These are phyloP conservation scores for Xylaria sp. DNA, from an alignment of 2,329 filamentous ascomycete genomes.

Conservation along the genomic window DNA sequence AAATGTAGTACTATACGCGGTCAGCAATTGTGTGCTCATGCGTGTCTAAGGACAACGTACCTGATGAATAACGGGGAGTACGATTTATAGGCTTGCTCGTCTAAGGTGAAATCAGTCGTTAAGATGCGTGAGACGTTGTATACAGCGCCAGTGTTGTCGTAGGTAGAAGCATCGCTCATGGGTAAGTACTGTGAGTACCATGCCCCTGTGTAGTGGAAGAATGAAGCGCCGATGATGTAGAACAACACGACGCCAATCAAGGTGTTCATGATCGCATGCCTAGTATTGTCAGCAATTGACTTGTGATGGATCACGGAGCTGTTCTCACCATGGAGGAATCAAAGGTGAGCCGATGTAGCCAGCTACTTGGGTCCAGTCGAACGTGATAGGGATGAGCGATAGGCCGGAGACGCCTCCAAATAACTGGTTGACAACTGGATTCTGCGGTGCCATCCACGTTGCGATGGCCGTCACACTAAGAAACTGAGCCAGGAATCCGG, in stretches of 20 bases:
- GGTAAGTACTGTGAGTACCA: slow-evolving; percentile 63
- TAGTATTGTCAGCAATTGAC: slow-evolving; percentile 22
- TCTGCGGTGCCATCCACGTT: slow-evolving; percentile 68
- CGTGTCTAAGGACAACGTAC: slow-evolving; percentile 26
- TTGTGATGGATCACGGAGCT: background rate
- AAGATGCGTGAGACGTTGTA: slow-evolving; percentile 64
- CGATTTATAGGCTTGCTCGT: slow-evolving; percentile 57
- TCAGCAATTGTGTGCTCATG: slow-evolving; percentile 3
- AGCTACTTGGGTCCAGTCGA: slow-evolving; percentile 70
- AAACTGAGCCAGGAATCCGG: slow-evolving; percentile 63
- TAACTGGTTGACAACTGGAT: slow-evolving; percentile 62
- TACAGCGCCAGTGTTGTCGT: slow-evolving; percentile 60
- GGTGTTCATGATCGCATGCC: slow-evolving; percentile 69
- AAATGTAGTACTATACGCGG: slow-evolving; percentile 57
- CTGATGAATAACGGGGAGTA: slow-evolving; percentile 65
- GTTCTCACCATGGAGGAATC: slow-evolving; percentile 57
- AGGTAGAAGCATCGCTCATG: slow-evolving; percentile 64
- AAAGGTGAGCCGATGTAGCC: slow-evolving; percentile 64
- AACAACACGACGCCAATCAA: slow-evolving; percentile 61
- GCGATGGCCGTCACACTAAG: slow-evolving; percentile 65
- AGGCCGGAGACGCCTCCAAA: slow-evolving; percentile 66
- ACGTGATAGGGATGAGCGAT: slow-evolving; percentile 64
- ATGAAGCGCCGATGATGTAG: slow-evolving; percentile 54
- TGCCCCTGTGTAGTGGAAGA: slow-evolving; percentile 59
- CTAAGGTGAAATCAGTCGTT: slow-evolving; percentile 55